Evolutionary conservation across 768 basidiomycete species (phyloP).

Genomic region (Fistulinella prunicolor): DNA sequence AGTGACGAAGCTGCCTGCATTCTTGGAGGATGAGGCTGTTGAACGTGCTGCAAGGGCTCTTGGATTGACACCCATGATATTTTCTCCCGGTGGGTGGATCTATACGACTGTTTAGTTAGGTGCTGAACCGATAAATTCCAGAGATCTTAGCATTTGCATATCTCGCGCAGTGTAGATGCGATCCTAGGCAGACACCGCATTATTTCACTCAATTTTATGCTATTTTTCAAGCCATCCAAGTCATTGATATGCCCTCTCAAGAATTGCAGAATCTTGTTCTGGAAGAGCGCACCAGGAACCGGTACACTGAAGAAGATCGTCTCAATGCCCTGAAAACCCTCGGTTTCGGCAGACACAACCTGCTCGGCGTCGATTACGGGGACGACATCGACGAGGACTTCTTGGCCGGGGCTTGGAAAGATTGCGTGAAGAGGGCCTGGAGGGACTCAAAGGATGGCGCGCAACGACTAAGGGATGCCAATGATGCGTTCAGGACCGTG

Average conservation of each 20-base stretch:
- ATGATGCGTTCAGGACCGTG: constrained; percentile 66
- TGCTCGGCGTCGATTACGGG: constrained; percentile 66
- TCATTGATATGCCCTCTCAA: constrained; percentile 43
- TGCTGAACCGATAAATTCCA: constrained; percentile 27
- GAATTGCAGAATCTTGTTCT: constrained; percentile 56
- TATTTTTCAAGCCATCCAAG: constrained; percentile 50
- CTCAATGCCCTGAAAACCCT: constrained; percentile 46
- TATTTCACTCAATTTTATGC: constrained; percentile 62
- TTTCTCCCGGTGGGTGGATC: constrained; percentile 52
- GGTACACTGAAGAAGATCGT: constrained; percentile 61
- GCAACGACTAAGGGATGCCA: constrained; percentile 50
- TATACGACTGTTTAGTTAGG: background rate
- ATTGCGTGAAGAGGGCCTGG: constrained; percentile 57
- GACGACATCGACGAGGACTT: constrained; percentile 67
- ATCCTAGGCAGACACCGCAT: constrained; percentile 57
- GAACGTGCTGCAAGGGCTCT: constrained; percentile 44
- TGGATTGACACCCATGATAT: constrained; percentile 66
- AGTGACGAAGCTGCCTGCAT: constrained; percentile 42
- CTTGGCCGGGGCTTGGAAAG: constrained; percentile 66
- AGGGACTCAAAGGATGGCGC: constrained; percentile 40
- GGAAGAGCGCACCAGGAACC: constrained; percentile 59
- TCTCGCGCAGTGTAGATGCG: constrained; percentile 76
- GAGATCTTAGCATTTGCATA: constrained; percentile 79
- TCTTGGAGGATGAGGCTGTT: constrained; percentile 41
- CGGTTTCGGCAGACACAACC: constrained; percentile 63